Conservation (phyloP, 345 rosid species). For the Eucalyptus sp. region DNA sequence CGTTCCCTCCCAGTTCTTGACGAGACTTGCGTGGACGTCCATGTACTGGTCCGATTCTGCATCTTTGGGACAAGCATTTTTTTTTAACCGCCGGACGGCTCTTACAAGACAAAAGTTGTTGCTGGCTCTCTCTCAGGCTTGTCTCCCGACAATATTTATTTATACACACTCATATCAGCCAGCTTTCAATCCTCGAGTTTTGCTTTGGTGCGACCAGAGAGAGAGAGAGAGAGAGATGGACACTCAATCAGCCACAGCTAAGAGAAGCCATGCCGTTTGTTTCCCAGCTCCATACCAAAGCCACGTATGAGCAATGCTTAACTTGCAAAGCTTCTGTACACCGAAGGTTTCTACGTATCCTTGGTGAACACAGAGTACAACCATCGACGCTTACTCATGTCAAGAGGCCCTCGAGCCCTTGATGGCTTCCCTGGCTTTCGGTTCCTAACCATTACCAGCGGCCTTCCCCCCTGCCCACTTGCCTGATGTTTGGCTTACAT, state of each 20-base stretch:
- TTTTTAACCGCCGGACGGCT: no score
- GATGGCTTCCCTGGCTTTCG: not conserved
- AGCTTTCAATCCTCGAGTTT: not conserved
- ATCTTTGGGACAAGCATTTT: no score
- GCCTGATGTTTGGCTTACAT: not conserved
- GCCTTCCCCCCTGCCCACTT: not conserved
- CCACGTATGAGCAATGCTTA: not conserved
- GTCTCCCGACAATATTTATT: no score
- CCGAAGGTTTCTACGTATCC: not conserved
- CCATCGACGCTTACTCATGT: not conserved
- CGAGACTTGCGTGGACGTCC: no score
- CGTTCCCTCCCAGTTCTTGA: no score
- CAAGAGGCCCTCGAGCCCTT: not conserved
- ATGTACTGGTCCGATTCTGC: no score
- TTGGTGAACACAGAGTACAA: not conserved
- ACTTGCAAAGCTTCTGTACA: not conserved
- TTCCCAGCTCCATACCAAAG: not conserved
- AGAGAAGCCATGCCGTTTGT: not conserved
- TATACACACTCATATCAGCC: not conserved
- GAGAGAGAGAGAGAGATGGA: not conserved
- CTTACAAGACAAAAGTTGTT: no score
- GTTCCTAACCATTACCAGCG: not conserved
- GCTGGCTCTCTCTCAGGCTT: no score
- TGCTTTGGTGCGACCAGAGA: not conserved
- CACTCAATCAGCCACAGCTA: not conserved